Evolutionary conservation across 164 flowering plant species (phyloP), one percentile per base, ranked within the genome.

Genomic region (Dillenia suffruticosa): DNA sequence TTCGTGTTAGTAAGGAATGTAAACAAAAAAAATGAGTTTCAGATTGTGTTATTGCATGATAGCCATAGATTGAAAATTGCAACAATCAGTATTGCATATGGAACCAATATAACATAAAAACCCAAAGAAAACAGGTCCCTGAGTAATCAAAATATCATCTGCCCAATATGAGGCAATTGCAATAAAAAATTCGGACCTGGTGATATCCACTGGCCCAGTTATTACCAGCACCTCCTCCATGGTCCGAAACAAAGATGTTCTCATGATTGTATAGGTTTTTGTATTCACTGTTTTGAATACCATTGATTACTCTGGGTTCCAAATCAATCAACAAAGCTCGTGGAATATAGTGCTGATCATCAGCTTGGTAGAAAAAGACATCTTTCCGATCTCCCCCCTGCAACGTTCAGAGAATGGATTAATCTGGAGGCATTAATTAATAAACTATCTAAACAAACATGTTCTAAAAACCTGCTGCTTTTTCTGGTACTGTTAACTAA

Each of bases 151-250:
- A 47, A 32, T 32, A 32, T 4, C 40, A 32, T 32, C 15, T 10
- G 62, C 46, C 46, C 8, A 26, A 16, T 46, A 26, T 15, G 12
- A 13, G 0, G 14, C 22, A 45, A 12, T 9, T 15, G 16, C 15
- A 17, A 45, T 26, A 15, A 61, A 55, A 14, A 13, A 9, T 14
- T 45, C 45, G 57, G 48, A 86, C 92, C 92, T 86, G 89, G 75
- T 95, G 89, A 75, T 95, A 95, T 55, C 99, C 99, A 73, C 92
- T 95, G 24, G 99, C 99, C 99, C 99, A 95, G 69, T 89, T 95
- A 74, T 95, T 95, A 51, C 99, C 99, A 61, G 99, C 99, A 68
- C 99, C 97, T 9, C 99, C 97, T 66, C 99, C 99, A 70, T 92
- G 94, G 69, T 89, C 89, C 1, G 99, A 72, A 46, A 92, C 83